These are phyloP conservation scores for Diplodia mutila DNA, from an alignment of 2,329 filamentous ascomycete species.

Conservation along the genomic window DNA sequence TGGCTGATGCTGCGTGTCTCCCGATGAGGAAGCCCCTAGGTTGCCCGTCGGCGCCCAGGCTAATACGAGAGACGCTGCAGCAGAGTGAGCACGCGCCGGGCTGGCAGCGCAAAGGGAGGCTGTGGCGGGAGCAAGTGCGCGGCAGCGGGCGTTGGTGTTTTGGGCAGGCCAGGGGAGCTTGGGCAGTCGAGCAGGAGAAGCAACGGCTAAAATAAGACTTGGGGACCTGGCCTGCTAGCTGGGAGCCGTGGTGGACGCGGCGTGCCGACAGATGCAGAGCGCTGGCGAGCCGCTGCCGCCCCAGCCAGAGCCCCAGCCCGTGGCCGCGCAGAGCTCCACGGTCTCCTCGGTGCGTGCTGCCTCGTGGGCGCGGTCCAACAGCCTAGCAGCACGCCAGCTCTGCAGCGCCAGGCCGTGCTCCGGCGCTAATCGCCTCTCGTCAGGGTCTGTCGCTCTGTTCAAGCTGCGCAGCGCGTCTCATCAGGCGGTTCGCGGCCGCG, in stretches of 20 bases:
- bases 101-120: constrained; percentile 3
- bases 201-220: constrained; percentile 24
- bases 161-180: constrained; percentile 19
- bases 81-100: constrained; percentile 18
- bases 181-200: constrained; percentile 17
- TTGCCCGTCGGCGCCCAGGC: constrained; percentile 18
- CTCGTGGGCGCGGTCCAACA: not conserved
- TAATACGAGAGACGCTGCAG: constrained; percentile 22
- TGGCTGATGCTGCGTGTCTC: constrained; percentile 21
- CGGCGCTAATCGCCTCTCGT: constrained; percentile 13
- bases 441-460: constrained; percentile 19
- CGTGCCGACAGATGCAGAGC: constrained; percentile 11
- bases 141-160: constrained; percentile 4
- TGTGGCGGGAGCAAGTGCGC: not conserved
- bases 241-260: constrained; percentile 10
- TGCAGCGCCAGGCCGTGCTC: constrained; percentile 5
- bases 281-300: constrained; percentile 9
- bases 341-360: not conserved
- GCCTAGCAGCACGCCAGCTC: constrained; percentile 4
- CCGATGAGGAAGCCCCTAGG: constrained; percentile 23
- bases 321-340: not conserved
- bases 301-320: constrained; percentile 17
- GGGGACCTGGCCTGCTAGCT: constrained; percentile 15
- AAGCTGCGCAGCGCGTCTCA: not conserved
- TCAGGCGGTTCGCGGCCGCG: constrained; percentile 20